These are phyloP conservation scores for Phytopythium helicoides DNA, from an alignment of 352 stramenopile species.

Conservation along the genomic window DNA sequence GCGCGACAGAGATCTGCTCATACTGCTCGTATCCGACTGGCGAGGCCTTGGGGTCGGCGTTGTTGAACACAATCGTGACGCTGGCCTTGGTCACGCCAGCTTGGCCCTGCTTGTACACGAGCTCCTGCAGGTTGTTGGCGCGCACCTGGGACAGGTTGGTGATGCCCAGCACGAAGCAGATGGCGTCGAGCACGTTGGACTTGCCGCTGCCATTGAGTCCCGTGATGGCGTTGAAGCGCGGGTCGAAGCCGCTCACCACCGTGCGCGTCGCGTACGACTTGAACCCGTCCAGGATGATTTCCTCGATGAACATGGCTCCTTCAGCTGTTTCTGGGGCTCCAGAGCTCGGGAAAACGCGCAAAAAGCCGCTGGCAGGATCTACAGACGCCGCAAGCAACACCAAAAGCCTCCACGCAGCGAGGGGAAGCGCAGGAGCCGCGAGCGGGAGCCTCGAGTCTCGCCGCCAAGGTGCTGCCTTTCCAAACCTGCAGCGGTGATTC, in stretches of 20 bases:
- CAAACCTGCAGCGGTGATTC: too few relatives aligned
- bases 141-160: conserved; percentile 98
- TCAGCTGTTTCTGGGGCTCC: too few relatives aligned
- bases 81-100: conserved; percentile 98
- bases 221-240: conserved; percentile 99
- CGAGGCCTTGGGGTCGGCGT: conserved; percentile 90
- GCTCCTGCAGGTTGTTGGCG: conserved; percentile 97
- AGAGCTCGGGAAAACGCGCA: too few relatives aligned
- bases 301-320: conserved; percentile 96
- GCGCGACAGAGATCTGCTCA: conserved; percentile 98
- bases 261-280: conserved; percentile 99
- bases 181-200: conserved; percentile 99
- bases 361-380: not conserved
- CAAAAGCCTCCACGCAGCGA: not conserved
- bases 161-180: conserved; percentile 99
- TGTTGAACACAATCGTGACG: conserved; percentile 99
- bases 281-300: conserved; percentile 99
- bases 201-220: conserved; percentile 99
- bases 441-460: not conserved
- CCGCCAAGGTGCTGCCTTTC: not conserved
- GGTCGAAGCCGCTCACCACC: conserved; percentile 98
- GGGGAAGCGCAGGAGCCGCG: not conserved
- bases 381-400: not conserved
- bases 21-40: conserved; percentile 98
- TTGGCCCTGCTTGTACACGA: conserved; percentile 99